A percentile compares a stretch with the other conserved stretches of the same genome.
phyloP scores from a whole-genome alignment of 495 filamentous ascomycete genomes.

The Aspergillus wentii region DNA sequence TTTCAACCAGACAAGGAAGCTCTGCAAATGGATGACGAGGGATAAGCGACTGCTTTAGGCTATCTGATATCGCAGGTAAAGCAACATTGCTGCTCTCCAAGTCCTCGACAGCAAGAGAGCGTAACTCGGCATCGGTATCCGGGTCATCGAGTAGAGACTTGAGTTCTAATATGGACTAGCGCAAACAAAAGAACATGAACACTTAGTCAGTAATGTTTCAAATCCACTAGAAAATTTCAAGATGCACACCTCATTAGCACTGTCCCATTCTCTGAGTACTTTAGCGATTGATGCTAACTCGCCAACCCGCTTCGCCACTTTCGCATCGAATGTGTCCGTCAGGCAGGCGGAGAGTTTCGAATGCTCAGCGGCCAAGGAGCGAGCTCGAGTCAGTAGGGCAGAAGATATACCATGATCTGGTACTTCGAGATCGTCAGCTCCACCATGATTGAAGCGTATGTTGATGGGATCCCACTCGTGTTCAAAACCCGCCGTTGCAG shows the following conservation, averaged over 20 bases:
- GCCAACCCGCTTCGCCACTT: slow-evolving; percentile 70
- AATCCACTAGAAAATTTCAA: slow-evolving; percentile 3
- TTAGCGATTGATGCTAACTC: slow-evolving; percentile 64
- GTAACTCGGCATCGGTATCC: slow-evolving; percentile 57
- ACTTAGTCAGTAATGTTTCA: neutral
- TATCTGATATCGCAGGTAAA: slow-evolving; percentile 53
- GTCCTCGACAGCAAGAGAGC: slow-evolving; percentile 71
- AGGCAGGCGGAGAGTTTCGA: slow-evolving; percentile 53
- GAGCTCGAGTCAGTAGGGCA: slow-evolving; percentile 59
- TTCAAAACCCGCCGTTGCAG: slow-evolving; percentile 21
- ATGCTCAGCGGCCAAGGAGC: slow-evolving; percentile 62
- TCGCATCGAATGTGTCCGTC: slow-evolving; percentile 60
- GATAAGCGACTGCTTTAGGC: slow-evolving; percentile 69
- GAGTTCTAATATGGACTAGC: slow-evolving; percentile 54
- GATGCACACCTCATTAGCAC: slow-evolving; percentile 33
- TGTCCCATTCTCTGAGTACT: slow-evolving; percentile 63
- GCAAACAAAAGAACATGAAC: slow-evolving; percentile 6
- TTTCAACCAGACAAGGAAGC: slow-evolving; percentile 85
- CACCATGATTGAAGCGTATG: neutral
- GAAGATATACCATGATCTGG: slow-evolving; percentile 45
- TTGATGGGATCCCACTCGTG: slow-evolving; percentile 24
- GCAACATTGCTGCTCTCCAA: slow-evolving; percentile 56
- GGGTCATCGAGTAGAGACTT: slow-evolving; percentile 54
- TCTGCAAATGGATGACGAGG: slow-evolving; percentile 91
- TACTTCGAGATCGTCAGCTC: slow-evolving; percentile 17